These are phyloP conservation scores for Tricholoma furcatifolium DNA, from an alignment of 768 basidiomycete species.

Conservation along the genomic window DNA sequence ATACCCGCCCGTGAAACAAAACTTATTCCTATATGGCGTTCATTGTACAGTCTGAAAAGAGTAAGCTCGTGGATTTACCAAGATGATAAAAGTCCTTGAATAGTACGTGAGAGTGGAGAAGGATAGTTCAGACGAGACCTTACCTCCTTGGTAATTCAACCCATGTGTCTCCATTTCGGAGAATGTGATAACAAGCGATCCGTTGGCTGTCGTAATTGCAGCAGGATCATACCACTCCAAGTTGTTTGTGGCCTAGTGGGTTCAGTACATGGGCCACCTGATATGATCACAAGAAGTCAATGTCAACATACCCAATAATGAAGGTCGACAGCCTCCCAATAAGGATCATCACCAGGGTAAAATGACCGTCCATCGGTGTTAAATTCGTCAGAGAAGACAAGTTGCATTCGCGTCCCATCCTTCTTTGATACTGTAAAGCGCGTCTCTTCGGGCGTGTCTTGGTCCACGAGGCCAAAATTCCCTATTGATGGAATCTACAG, in stretches of 20 bases:
- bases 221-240: constrained; percentile 89
- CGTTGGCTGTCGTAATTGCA: constrained; percentile 66
- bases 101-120: constrained; percentile 7
- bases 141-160: constrained; percentile 64
- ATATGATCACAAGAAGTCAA: background rate
- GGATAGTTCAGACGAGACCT: constrained; percentile 17
- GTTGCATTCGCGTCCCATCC: constrained; percentile 52
- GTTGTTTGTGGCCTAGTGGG: constrained; percentile 53
- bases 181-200: constrained; percentile 72
- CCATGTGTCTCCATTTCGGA: constrained; percentile 56
- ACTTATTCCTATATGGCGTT: constrained; percentile 59
- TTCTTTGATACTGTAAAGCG: constrained; percentile 52
- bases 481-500: constrained; percentile 63
- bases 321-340: constrained; percentile 77
- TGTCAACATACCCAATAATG: constrained; percentile 65
- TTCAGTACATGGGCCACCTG: background rate
- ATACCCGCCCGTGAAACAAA: constrained; percentile 82
- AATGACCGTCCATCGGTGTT: constrained; percentile 73
- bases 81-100: constrained; percentile 39
- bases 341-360: constrained; percentile 83
- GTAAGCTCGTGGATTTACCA: constrained; percentile 30
- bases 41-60: background rate
- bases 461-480: constrained; percentile 56
- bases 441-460: constrained; percentile 57
- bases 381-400: constrained; percentile 85